phyloP scores from a whole-genome alignment of 441 rosid genomes.

The Gossypium gossypioides region DNA sequence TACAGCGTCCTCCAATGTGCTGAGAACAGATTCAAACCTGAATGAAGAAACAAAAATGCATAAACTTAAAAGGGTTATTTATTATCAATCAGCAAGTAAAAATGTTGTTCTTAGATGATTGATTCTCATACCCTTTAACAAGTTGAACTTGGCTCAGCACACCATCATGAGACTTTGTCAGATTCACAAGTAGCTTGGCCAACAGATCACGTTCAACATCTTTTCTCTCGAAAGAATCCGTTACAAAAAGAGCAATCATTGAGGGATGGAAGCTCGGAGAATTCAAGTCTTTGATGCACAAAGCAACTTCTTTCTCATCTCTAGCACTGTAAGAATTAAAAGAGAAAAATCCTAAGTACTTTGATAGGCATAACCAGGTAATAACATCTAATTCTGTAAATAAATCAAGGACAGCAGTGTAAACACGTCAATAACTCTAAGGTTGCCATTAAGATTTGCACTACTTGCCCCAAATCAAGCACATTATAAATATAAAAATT shows the following conservation, averaged over 20 bases:
- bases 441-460: neutral
- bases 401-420: neutral
- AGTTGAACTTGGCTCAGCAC: conserved; percentile 46
- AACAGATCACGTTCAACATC: conserved; percentile 79
- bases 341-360: neutral
- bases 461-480: neutral
- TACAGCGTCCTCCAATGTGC: conserved; percentile 71
- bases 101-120: neutral
- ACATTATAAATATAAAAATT: neutral
- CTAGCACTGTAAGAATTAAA: conserved; percentile 52
- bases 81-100: neutral
- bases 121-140: conserved; percentile 51
- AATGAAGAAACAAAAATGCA: neutral
- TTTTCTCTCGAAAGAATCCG: conserved; percentile 91
- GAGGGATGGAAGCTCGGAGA: conserved; percentile 73
- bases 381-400: neutral
- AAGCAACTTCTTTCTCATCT: conserved; percentile 82
- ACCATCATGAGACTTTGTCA: conserved; percentile 46
- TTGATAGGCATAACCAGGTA: neutral
- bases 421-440: neutral
- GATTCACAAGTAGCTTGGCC: conserved; percentile 69
- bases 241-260: conserved; percentile 89
- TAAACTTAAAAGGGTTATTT: neutral
- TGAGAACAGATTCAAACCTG: conserved; percentile 75
- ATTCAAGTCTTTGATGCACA: conserved; percentile 77